A percentile compares a stretch with the other conserved stretches of the same genome.
Evolutionary conservation across 1,284 basidiomycete genomes (phyloP).

Genomic region (Boletus smithii): DNA sequence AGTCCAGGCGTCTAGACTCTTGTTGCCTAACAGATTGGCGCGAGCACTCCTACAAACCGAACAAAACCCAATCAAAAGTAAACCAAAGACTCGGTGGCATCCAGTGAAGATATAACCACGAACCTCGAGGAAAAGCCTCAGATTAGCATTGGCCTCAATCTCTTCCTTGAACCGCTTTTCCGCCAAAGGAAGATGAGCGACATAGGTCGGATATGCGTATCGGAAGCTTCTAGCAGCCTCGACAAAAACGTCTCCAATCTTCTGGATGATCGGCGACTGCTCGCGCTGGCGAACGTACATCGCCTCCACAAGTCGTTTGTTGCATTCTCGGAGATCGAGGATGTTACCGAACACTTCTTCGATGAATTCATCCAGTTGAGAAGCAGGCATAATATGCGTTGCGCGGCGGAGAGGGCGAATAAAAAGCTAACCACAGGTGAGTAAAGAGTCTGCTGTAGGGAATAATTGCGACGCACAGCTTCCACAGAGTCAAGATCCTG

Average conservation of each 20-base stretch:
- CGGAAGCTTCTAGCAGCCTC: conserved; percentile 88
- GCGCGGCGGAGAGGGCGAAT: conserved; percentile 73
- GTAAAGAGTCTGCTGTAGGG: neutral
- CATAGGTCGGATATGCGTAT: conserved; percentile 81
- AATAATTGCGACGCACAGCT: conserved; percentile 41
- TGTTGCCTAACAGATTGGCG: conserved; percentile 62
- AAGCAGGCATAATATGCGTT: conserved; percentile 66
- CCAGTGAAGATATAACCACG: conserved; percentile 2
- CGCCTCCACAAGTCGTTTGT: conserved; percentile 76
- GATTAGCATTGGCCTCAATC: conserved; percentile 75
- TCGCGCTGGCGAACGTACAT: conserved; percentile 88
- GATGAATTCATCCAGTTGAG: conserved; percentile 77
- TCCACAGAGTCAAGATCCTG: conserved; percentile 87
- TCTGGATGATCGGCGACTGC: conserved; percentile 78
- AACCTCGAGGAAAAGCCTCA: conserved; percentile 87
- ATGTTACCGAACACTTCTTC: conserved; percentile 88
- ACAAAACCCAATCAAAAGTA: conserved; percentile 1
- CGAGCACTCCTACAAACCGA: conserved; percentile 43
- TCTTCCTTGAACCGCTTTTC: conserved; percentile 87
- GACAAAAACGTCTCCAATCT: conserved; percentile 89
- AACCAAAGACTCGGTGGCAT: conserved; percentile 2
- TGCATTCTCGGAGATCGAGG: conserved; percentile 78
- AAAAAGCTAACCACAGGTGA: conserved; percentile 51
- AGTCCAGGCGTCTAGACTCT: conserved; percentile 75
- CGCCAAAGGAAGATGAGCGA: conserved; percentile 81